phyloP scores from a whole-genome alignment of 129 eudicot species.

The Pseudognaphalium luteoalbum region DNA sequence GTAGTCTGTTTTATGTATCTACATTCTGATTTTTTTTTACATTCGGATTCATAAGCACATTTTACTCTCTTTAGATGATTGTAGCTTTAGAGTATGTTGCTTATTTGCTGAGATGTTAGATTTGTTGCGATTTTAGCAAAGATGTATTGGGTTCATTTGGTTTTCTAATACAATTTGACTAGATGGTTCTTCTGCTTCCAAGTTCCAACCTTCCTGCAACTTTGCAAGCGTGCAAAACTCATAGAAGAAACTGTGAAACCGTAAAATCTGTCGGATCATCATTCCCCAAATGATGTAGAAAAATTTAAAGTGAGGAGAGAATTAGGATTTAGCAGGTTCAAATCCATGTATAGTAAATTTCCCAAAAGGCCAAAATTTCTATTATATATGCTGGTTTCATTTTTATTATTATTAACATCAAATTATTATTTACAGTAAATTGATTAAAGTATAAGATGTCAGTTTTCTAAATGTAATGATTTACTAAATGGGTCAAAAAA shows the following conservation, averaged over 20 bases:
- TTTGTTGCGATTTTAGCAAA: background rate
- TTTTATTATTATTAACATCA: no score
- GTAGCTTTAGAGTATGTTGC: constrained; percentile 14
- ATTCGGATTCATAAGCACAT: constrained; percentile 1
- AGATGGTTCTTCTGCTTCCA: background rate
- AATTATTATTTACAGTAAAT: no score
- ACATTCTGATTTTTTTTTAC: background rate
- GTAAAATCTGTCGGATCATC: background rate
- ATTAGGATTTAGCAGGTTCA: no score
- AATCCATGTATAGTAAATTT: no score
- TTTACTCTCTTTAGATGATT: constrained; percentile 11
- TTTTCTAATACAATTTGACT: background rate
- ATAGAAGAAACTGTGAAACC: background rate
- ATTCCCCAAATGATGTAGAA: no score
- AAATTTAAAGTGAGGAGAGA: no score
- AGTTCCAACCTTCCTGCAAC: background rate
- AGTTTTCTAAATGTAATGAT: no score
- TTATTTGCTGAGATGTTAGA: background rate
- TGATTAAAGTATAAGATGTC: no score
- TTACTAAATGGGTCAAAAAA: no score
- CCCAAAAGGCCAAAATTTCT: no score
- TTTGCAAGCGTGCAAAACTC: background rate
- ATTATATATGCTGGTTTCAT: no score
- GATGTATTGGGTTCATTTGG: background rate
- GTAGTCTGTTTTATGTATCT: constrained; percentile 16